Base-by-base conservation (phyloP, 106 monocot genomes). In the Acorus gramineus region DNA sequence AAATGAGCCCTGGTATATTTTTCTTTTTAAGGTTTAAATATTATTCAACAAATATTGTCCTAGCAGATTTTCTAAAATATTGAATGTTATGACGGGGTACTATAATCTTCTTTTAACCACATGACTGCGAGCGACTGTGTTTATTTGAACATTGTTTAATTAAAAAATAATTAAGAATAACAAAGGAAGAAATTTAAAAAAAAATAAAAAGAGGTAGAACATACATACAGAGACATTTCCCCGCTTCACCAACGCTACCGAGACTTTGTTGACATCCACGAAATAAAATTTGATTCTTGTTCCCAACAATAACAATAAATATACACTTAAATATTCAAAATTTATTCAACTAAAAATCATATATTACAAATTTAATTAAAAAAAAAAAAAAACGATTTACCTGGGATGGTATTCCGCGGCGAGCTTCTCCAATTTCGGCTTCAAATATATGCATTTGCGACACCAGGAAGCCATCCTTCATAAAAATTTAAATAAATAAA, bases 361-460 rank as follows among this genome's bases (percentile, higher is more conserved):
- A 28, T 28, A 28, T 0, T 28, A 28, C 0, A 28, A 28, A 0
- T 28, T 28, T 28, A 28, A 28, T 28, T n/a, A n/a, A 73, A 77
- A 48, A 46, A 7, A 64, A 43, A 10, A 4, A 6, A 4, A 59
- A 5, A 7, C 0, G n/a, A 42, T 62, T 45, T n/a, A 88, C 94
- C 77, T 74, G 42, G 90, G 86, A 58, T 85, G 65, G 57, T 42
- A 84, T 11, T 94, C 94, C 8, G 78, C 90, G 44, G 94, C 86
- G 52, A 94, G 84, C 60, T 94, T 90, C 73, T 94, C 86, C 70
- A 94, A 43, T 53, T 86, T 93, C 49, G 93, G 93, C 79, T 86
- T 89, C 79, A 93, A 57, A 64, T 89, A 94, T 44, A 94, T 94
- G 68, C 94, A 94, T 76, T 94, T 94, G 62, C 94, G 76, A 57